phyloP scores from a whole-genome alignment of 129 eudicot species.

The Silybum marianum region DNA sequence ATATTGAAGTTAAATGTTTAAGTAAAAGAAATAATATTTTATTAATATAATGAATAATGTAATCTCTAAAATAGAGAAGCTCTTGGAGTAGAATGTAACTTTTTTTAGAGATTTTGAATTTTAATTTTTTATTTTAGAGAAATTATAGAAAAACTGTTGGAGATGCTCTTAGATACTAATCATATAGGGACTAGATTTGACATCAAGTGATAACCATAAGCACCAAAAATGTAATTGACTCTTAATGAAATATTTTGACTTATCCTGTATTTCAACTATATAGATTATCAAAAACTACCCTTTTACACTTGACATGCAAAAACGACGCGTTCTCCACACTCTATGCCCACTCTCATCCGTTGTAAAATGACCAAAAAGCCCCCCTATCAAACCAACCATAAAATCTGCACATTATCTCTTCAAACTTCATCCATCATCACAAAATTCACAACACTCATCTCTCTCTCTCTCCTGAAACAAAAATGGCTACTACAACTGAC shows the following conservation, averaged over 20 bases:
- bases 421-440: slow-evolving; percentile 5
- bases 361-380: slow-evolving; percentile 16
- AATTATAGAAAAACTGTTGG: too few relatives aligned
- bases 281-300: background rate
- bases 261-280: background rate
- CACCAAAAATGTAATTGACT: too few relatives aligned
- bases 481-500: slow-evolving; percentile 28
- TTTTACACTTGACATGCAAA: background rate
- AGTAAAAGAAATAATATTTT: too few relatives aligned
- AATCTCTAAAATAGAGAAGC: too few relatives aligned
- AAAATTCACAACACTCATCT: slow-evolving; percentile 5
- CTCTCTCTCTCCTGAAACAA: background rate
- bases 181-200: too few relatives aligned
- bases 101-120: too few relatives aligned
- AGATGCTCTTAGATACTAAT: too few relatives aligned
- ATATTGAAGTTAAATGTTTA: too few relatives aligned
- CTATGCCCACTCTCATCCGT: background rate
- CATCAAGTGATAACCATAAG: too few relatives aligned
- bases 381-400: slow-evolving; percentile 29
- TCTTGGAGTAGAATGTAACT: too few relatives aligned
- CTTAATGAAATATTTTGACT: background rate
- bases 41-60: too few relatives aligned
- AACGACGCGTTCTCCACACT: background rate
- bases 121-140: too few relatives aligned
- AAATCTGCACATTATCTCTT: slow-evolving; percentile 22